Evolutionary conservation across 2,329 filamentous ascomycete genomes (phyloP).

Genomic region (Cadophora luteo-olivacea): DNA sequence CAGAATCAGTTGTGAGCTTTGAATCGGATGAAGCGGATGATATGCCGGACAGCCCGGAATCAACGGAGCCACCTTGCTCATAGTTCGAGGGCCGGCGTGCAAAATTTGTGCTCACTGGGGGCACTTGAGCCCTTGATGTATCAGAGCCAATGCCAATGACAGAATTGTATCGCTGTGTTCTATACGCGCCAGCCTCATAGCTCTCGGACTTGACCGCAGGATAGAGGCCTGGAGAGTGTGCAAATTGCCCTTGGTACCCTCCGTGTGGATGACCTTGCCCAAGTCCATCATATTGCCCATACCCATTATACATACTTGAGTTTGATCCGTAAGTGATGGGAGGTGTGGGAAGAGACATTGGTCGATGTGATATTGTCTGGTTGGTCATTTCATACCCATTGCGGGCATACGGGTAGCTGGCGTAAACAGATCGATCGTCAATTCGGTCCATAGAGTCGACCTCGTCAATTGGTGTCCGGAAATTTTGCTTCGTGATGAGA

Average conservation of each 20-base stretch:
- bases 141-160: conserved; percentile 36
- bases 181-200: conserved; percentile 35
- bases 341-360: conserved; percentile 41
- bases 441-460: conserved; percentile 49
- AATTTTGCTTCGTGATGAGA: conserved; percentile 68
- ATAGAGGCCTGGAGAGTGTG: conserved; percentile 36
- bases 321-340: conserved; percentile 35
- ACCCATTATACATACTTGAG: conserved; percentile 33
- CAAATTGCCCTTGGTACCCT: conserved; percentile 35
- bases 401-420: conserved; percentile 36
- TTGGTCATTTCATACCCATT: conserved; percentile 43
- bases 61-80: conserved; percentile 35
- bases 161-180: conserved; percentile 38
- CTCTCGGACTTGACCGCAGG: conserved; percentile 36
- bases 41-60: conserved; percentile 37
- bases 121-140: conserved; percentile 30
- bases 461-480: conserved; percentile 70
- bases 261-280: conserved; percentile 25
- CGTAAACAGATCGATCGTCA: conserved; percentile 40
- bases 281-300: conserved; percentile 39
- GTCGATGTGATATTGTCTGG: conserved; percentile 39
- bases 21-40: conserved; percentile 38
- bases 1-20: conserved; percentile 39
- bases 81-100: conserved; percentile 37
- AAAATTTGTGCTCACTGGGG: conserved; percentile 34